Evolutionary conservation across 352 stramenopile genomes (phyloP).

Genomic region (Phytopythium ostracodes): DNA sequence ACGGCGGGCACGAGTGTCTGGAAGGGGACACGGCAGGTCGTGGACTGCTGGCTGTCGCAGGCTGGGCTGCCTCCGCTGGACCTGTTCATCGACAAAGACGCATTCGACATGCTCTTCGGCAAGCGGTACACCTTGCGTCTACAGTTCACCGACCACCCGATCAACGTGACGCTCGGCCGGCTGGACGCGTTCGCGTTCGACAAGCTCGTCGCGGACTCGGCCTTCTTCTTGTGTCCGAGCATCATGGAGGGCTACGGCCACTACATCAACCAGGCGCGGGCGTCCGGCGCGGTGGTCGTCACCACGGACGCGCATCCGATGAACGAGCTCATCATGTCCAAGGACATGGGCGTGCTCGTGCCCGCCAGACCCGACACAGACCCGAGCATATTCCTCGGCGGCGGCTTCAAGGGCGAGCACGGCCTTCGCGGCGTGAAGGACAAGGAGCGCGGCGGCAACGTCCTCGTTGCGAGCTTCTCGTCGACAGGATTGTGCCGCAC

Average conservation of each 20-base stretch:
- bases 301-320: constrained; percentile 47
- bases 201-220: constrained; percentile 31
- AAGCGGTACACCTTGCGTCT: constrained; percentile 14
- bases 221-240: constrained; percentile 53
- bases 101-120: constrained; percentile 26
- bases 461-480: constrained; percentile 28
- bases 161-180: constrained; percentile 14
- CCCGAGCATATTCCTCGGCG: constrained; percentile 31
- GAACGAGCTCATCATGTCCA: constrained; percentile 47
- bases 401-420: constrained; percentile 20
- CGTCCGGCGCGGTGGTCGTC: constrained; percentile 36
- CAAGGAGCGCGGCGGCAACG: background rate
- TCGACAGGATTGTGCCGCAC: constrained; percentile 28
- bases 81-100: constrained; percentile 30
- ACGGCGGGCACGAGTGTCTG: constrained; percentile 33
- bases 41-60: constrained; percentile 44
- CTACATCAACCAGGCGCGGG: constrained; percentile 63
- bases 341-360: constrained; percentile 28
- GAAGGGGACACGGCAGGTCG: constrained; percentile 40
- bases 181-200: constrained; percentile 30
- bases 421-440: constrained; percentile 20
- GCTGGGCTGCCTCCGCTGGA: constrained; percentile 35
- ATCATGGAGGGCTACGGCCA: constrained; percentile 62
- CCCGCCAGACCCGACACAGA: constrained; percentile 4
- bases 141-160: constrained; percentile 15